phyloP scores from a whole-genome alignment of 2,329 filamentous ascomycete species.

The Celoporthe dispersa region DNA sequence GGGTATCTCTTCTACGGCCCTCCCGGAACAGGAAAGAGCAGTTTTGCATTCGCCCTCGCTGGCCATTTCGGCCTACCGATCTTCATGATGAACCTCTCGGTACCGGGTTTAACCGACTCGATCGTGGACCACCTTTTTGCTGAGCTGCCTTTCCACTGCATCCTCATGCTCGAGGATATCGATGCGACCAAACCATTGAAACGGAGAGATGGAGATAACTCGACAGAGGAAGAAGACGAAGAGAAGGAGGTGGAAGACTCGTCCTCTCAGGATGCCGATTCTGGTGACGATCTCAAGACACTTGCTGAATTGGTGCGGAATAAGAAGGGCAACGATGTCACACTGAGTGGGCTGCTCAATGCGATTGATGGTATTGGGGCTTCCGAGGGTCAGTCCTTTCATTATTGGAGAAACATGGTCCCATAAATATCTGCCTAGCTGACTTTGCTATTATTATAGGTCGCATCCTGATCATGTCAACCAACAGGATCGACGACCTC shows the following conservation, averaged over 20 bases:
- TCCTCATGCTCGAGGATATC: constrained; percentile 24
- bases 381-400: constrained; percentile 17
- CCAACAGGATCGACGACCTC: constrained; percentile 25
- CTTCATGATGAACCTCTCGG: constrained; percentile 25
- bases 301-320: too few species aligned
- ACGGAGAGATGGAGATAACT: not conserved
- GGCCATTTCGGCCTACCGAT: constrained; percentile 22
- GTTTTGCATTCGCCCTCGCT: constrained; percentile 23
- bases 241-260: too few species aligned
- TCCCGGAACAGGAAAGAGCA: constrained; percentile 25
- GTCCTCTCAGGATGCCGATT: not conserved
- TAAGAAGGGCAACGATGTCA: constrained; percentile 8
- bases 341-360: constrained; percentile 25
- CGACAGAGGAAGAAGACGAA: too few species aligned
- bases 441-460: constrained; percentile 4
- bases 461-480: constrained; percentile 26
- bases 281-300: not conserved
- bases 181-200: constrained; percentile 23
- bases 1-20: constrained; percentile 26
- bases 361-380: constrained; percentile 24
- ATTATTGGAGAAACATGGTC: not conserved
- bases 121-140: constrained; percentile 14
- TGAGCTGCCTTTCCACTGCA: too few species aligned
- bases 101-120: constrained; percentile 10
- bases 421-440: not conserved